Evolutionary conservation across 768 basidiomycete genomes (phyloP), one percentile per base, ranked within the genome.

Genomic region (Psilocybe azurescens): DNA sequence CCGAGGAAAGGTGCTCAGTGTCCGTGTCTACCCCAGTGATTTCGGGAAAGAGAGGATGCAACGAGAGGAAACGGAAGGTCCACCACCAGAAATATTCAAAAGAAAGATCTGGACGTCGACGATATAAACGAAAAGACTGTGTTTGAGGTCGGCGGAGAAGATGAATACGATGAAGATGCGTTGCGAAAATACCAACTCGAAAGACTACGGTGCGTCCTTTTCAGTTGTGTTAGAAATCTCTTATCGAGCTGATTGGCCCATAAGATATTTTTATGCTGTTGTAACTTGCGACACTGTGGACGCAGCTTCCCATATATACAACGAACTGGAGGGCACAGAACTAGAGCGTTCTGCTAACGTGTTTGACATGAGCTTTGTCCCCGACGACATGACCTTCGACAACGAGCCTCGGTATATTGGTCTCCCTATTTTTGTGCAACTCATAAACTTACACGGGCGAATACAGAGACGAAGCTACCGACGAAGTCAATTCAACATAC

Each of bases 281-380:
- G 89, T 94, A 2, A 91, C 93, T 55, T 99, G 94, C 75, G 91
- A 96, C 69, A 83, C 89, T 1, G 79, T 85, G 9, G 83, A 87
- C 36, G 83, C 95, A 3, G 94, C 96, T 8, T 79, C 84, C 2
- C 89, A 95, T 70, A 86, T 96, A 32, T 91, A 90, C 70, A 75
- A 82, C 33, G 95, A 99, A 72, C 83, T 98, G 28, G 93, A 98
- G 66, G 95, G 95, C 14, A 93, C 97, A 2, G 97, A 99, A 73
- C 85, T 99, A 14, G 97, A 99, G 74, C 88, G 95, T 32, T 97
- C 97, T 1, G 97, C 97, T 3, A 99, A 99, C 72, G 85, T 98
- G 6, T 90, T 99, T 62, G 93, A 99, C 72, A 77, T 99, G 36
- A 97, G 96, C 73, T 98, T 91, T 74, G 94, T 97, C 10, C 94